These are phyloP conservation scores for Prunus salicina DNA, from an alignment of 306 rosid genomes.

Conservation along the genomic window DNA sequence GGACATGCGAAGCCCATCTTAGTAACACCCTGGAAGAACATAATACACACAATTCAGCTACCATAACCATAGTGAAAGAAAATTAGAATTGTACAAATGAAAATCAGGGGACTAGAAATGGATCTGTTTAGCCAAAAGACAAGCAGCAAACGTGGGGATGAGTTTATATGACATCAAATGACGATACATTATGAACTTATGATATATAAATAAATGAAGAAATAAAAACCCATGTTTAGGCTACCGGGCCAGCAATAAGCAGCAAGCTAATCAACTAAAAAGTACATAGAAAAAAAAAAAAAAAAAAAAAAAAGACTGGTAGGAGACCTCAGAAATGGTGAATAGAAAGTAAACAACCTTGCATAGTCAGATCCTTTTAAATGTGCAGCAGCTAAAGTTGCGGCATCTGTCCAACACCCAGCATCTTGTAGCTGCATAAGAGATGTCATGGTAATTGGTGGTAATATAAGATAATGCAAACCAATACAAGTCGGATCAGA, in stretches of 20 bases:
- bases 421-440: slow-evolving; percentile 94
- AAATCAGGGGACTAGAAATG: neutral
- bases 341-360: slow-evolving; percentile 44
- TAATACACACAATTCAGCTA: neutral
- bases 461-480: slow-evolving; percentile 14
- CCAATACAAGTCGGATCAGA: too few species aligned
- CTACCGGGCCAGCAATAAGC: neutral
- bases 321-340: neutral
- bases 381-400: slow-evolving; percentile 95
- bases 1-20: slow-evolving; percentile 88
- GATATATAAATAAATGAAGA: neutral
- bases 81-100: neutral
- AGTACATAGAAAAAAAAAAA: neutral
- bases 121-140: neutral
- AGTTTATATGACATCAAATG: neutral
- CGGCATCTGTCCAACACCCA: slow-evolving; percentile 98
- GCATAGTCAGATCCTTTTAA: slow-evolving; percentile 95
- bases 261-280: neutral
- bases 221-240: neutral
- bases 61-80: neutral
- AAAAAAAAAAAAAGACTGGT: too few species aligned
- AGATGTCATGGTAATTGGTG: slow-evolving; percentile 29
- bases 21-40: slow-evolving; percentile 75
- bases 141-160: neutral
- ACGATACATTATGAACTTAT: neutral